Base-by-base conservation (phyloP, 2,329 filamentous ascomycete species). In the Penicillium janthinellum region DNA sequence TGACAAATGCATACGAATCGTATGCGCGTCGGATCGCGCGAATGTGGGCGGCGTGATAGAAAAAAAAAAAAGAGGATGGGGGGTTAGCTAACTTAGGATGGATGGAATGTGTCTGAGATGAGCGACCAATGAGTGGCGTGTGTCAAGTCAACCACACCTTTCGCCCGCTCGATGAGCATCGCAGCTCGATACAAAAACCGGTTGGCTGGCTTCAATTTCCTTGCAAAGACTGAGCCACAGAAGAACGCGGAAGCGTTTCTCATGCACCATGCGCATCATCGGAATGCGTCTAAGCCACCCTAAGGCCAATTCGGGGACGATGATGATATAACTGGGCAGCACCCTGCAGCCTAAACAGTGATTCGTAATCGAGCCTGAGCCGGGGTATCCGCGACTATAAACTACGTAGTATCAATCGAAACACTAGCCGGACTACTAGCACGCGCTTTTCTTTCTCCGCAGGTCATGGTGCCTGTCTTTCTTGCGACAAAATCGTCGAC, bases 51-150 rank as follows among this genome's bases (percentile, higher is more conserved):
- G 56, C 55, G 47, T 50, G 48, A 44, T 59, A 52, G 34, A 39
- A 15, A 25, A 38, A 20, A n/a, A n/a, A 38, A 22, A 14, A 51
- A 7, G 34, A 11, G 39, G 14, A 20, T 14, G 28, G 58, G 65
- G 59, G 60, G 34, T 20, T 1, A n/a, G n/a, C n/a, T n/a, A n/a
- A n/a, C n/a, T n/a, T n/a, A 37, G 20, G 20, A 20, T 20, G 62
- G 58, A 61, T 62, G 64, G 68, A 69, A 69, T 68, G 68, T 58
- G 56, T 58, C 50, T 54, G 37, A 52, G 49, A 54, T 20, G 35
- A 52, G 56, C 37, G 38, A 28, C 49, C 44, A 58, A 49, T 53
- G 17, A 56, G 8, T 34, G 25, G 42, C 22, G 48, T 41, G 42
- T 45, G 20, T 20, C 20, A 20, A 20, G 12, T 54, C 42, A 47